These are phyloP conservation scores for Mollisia scopiformis DNA, from an alignment of 2,329 filamentous ascomycete genomes.

Conservation along the genomic window DNA sequence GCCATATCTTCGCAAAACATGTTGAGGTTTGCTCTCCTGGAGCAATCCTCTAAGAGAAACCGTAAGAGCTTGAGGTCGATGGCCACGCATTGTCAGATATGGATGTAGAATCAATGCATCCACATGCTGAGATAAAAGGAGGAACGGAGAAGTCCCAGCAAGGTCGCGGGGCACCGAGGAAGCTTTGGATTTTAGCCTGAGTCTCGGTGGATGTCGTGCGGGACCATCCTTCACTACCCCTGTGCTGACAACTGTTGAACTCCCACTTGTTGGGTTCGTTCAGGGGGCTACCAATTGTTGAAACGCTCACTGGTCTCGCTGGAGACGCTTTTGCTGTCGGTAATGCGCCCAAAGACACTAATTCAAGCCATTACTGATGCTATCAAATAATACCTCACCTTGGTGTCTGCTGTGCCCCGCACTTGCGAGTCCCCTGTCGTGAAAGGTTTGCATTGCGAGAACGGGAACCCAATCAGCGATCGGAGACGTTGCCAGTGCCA, in stretches of 20 bases:
- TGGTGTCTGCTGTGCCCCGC: not conserved
- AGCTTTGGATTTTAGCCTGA: conserved; percentile 3
- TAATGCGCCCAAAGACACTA: not conserved
- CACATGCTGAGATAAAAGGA: not conserved
- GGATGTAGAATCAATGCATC: not conserved
- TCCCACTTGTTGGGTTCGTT: conserved; percentile 2
- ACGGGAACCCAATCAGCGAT: not conserved
- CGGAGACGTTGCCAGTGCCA: not conserved
- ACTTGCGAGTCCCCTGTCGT: not conserved
- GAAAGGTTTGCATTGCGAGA: not conserved
- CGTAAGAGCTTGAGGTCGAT: conserved; percentile 16
- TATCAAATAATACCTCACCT: not conserved
- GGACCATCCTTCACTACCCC: not conserved
- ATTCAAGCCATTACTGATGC: not conserved
- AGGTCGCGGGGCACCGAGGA: not conserved
- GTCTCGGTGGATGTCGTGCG: not conserved
- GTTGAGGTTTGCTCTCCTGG: conserved; percentile 16
- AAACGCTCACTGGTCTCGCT: not conserved
- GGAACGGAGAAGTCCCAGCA: not conserved
- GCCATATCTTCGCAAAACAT: conserved; percentile 25
- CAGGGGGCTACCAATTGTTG: not conserved
- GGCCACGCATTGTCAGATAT: conserved; percentile 21
- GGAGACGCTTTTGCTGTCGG: not conserved
- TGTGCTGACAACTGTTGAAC: conserved; percentile 16
- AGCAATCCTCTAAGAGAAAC: conserved; percentile 19